phyloP scores from a whole-genome alignment of 140 eudicot species.

The Stevia rebaudiana region DNA sequence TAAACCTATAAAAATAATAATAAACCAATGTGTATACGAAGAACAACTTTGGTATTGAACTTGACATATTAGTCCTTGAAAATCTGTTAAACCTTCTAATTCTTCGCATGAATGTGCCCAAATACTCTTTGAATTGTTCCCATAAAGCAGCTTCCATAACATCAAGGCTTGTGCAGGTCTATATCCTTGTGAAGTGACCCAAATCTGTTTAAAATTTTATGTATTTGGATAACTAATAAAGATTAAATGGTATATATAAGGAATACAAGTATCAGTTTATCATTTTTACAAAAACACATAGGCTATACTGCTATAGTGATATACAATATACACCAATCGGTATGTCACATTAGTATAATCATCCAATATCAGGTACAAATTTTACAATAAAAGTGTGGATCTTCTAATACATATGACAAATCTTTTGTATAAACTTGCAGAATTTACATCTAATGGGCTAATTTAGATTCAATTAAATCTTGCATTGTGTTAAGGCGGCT shows the following conservation, averaged over 20 bases:
- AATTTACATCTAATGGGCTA: no score
- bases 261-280: not conserved
- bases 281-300: not conserved
- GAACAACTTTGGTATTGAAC: not conserved
- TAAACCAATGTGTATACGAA: not conserved
- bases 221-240: slow-evolving; percentile 5
- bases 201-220: slow-evolving; percentile 44
- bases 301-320: no score
- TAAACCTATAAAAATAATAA: slow-evolving; percentile 42
- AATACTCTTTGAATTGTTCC: slow-evolving; percentile 51
- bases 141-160: slow-evolving; percentile 91
- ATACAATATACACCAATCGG: not conserved
- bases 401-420: no score
- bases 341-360: not conserved
- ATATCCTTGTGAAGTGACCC: slow-evolving; percentile 77
- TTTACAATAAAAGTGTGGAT: not conserved
- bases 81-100: slow-evolving; percentile 54
- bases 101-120: slow-evolving; percentile 77
- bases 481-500: no score
- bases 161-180: slow-evolving; percentile 91
- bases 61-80: not conserved
- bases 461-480: no score
- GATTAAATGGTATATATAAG: not conserved
- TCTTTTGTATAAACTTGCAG: no score
- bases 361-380: not conserved